Conservation (phyloP, 768 basidiomycete genomes). For the Lactarius akahatsu region DNA sequence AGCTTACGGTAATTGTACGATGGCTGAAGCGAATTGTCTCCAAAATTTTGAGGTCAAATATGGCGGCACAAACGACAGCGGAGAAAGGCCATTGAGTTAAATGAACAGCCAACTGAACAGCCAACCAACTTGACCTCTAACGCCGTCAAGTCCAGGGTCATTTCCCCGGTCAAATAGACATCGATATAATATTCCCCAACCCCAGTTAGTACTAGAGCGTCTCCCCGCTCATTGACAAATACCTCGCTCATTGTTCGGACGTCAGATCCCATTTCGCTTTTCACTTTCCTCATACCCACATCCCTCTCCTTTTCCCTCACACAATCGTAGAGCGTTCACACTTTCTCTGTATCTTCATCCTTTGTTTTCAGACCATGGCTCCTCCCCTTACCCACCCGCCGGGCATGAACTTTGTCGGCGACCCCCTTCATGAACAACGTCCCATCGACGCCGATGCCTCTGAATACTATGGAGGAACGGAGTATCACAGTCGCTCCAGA, state of each 20-base stretch:
- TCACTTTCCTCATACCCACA: slow-evolving; percentile 9
- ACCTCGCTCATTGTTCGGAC: slow-evolving; percentile 11
- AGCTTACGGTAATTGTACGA: too few species aligned
- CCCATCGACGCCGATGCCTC: slow-evolving; percentile 66
- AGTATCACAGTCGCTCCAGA: slow-evolving; percentile 76
- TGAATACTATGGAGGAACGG: slow-evolving; percentile 79
- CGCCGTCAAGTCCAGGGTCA: neutral
- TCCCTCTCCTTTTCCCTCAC: neutral
- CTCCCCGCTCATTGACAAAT: slow-evolving; percentile 18
- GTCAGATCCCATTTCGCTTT: slow-evolving; percentile 4
- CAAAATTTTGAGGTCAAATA: neutral
- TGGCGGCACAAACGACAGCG: neutral
- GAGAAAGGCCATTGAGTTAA: neutral
- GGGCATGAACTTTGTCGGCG: slow-evolving; percentile 65
- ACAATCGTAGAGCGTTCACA: neutral
- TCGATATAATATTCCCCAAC: neutral
- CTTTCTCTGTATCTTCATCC: slow-evolving; percentile 11
- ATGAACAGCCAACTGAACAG: neutral
- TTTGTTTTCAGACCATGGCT: slow-evolving; percentile 47
- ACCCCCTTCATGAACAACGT: slow-evolving; percentile 41
- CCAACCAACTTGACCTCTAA: neutral
- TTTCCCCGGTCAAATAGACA: neutral
- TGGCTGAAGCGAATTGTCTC: neutral
- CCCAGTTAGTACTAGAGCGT: slow-evolving; percentile 1
- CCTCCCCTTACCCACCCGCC: slow-evolving; percentile 64